These are phyloP conservation scores for Neurospora cerealis DNA, from an alignment of 495 filamentous ascomycete species.

Conservation along the genomic window DNA sequence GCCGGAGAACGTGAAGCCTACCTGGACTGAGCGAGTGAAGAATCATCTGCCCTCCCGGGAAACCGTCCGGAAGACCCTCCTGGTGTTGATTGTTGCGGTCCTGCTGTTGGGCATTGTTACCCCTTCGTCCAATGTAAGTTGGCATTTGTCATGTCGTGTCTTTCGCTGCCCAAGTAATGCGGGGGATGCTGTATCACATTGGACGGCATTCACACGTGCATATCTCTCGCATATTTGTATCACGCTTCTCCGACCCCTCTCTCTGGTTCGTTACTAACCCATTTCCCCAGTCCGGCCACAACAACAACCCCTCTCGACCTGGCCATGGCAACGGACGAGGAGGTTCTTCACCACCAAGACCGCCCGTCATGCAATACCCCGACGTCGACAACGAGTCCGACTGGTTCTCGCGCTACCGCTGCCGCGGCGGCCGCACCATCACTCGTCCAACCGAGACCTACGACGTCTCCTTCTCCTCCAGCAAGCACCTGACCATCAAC, in stretches of 20 bases:
- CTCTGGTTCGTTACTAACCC: background rate
- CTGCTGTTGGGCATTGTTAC: conserved; percentile 7
- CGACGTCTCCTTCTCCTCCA: conserved; percentile 18
- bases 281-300: background rate
- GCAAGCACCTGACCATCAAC: conserved; percentile 20
- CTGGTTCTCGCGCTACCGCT: conserved; percentile 8
- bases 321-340: background rate
- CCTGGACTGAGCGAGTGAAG: conserved; percentile 24
- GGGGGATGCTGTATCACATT: background rate
- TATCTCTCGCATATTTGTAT: background rate
- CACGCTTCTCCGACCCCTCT: background rate
- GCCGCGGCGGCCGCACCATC: conserved; percentile 18
- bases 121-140: background rate
- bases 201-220: background rate
- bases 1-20: background rate
- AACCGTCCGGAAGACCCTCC: conserved; percentile 6
- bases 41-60: conserved; percentile 15
- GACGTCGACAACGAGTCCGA: conserved; percentile 9
- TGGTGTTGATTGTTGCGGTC: conserved; percentile 12
- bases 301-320: background rate
- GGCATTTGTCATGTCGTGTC: background rate
- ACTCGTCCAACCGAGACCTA: conserved; percentile 20
- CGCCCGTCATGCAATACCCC: conserved; percentile 14
- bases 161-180: background rate
- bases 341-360: background rate